Percentiles rank a stretch among this genome's conserved stretches.
Conservation (phyloP, 2,329 filamentous ascomycete species). For the Fusarium sp. region DNA sequence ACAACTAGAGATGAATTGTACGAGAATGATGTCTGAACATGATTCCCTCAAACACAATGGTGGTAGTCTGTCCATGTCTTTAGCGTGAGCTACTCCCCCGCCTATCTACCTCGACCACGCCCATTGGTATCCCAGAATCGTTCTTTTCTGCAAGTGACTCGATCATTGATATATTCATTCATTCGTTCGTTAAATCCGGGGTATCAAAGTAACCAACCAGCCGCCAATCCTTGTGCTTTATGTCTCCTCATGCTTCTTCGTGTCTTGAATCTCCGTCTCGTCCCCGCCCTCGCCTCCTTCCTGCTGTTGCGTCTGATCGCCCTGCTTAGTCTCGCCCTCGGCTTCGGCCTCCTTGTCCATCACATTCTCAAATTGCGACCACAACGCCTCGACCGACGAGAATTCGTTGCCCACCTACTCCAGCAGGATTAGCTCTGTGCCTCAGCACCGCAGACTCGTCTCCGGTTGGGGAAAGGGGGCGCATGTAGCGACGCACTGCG, state of each 20-base stretch:
- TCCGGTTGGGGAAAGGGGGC: too few relatives aligned
- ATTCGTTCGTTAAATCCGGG: slow-evolving; percentile 24
- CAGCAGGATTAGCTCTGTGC: neutral
- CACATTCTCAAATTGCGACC: slow-evolving; percentile 97
- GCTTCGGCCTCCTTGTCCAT: slow-evolving; percentile 82
- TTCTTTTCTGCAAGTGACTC: too few relatives aligned
- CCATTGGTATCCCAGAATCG: too few relatives aligned
- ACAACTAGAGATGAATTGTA: too few relatives aligned
- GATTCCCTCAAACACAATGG: too few relatives aligned
- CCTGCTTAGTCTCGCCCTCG: slow-evolving; percentile 42
- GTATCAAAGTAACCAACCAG: slow-evolving; percentile 37
- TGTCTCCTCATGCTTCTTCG: slow-evolving; percentile 31
- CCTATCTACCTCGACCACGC: too few relatives aligned
- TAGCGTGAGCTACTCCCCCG: neutral
- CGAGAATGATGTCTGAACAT: too few relatives aligned
- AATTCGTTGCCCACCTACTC: slow-evolving; percentile 92
- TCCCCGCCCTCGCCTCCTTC: slow-evolving; percentile 4
- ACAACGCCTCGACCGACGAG: slow-evolving; percentile 94
- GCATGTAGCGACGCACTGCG: slow-evolving; percentile 70
- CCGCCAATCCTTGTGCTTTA: slow-evolving; percentile 12
- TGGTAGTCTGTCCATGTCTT: too few relatives aligned
- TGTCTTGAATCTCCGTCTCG: slow-evolving; percentile 21
- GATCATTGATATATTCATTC: neutral
- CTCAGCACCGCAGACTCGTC: too few relatives aligned
- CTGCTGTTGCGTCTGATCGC: slow-evolving; percentile 30